Base-by-base conservation (phyloP, 176 grass and related monocot genomes). In the Carex kokanica region DNA sequence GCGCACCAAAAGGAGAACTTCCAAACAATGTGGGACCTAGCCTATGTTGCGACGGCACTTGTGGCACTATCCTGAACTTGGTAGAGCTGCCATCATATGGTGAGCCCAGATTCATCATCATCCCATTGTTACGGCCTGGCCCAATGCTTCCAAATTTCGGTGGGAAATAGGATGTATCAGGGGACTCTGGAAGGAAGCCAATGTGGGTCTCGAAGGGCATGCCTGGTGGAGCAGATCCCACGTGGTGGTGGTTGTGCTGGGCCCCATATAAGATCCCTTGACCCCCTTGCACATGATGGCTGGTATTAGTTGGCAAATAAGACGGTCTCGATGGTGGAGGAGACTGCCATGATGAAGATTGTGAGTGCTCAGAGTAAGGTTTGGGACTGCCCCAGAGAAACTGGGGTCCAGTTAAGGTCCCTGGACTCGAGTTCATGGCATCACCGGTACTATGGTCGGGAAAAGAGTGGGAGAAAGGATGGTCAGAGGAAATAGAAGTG, bases 301-400 rank as follows among this genome's bases (percentile, higher is more conserved):
- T 80, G 72, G 49, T 88, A 87, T 84, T 94, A 34, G 87, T 88
- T 74, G 82, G 60, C 11, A 94, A 82, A 81, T 52, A 82, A 80
- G 64, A 87, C 45, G 85, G 0, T 90, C 89, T 23, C 67, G 82
- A 43, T 65, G 80, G 36, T 72, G 82, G 60, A 20, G 79, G 93
- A 67, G 97, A 83, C 13, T 75, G 89, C 97, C 91, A 93, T 69
- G 87, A 77, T 67, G 89, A 88, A 61, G 93, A 89, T 51, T 94
- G 91, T 17, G 89, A 88, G 86, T 86, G 89, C 34, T 99, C 97
- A 16, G 83, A 87, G 82, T 95, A 93, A n/a, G 86, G 86, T 85
- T 89, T 96, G 40, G 87, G 90, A 86, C 93, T 99, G 18, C 93
- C 97, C 97, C 97, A 99, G 8, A 99, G 88, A 93, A 99, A 99